phyloP scores from a whole-genome alignment of 2,329 filamentous ascomycete genomes.

The Diaporthe citri region DNA sequence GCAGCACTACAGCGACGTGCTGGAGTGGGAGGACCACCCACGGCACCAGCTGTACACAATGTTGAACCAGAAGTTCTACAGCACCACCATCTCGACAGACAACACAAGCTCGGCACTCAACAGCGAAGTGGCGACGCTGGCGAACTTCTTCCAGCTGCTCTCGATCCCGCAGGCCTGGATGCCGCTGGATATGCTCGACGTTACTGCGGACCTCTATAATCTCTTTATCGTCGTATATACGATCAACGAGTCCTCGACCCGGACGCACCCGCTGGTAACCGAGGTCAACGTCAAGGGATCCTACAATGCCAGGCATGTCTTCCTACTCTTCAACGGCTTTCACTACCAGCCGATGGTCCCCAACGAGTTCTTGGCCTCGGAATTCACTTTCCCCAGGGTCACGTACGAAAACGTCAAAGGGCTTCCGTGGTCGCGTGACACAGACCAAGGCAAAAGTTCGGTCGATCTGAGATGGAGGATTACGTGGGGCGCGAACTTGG shows the following conservation, averaged over 20 bases:
- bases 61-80: conserved; percentile 45
- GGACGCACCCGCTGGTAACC: conserved; percentile 40
- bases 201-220: conserved; percentile 52
- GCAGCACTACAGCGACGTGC: conserved; percentile 45
- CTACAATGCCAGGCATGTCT: conserved; percentile 51
- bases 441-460: conserved; percentile 15
- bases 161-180: conserved; percentile 48
- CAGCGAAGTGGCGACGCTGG: not conserved
- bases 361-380: conserved; percentile 48
- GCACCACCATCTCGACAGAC: not conserved
- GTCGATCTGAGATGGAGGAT: conserved; percentile 23
- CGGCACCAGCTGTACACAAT: conserved; percentile 45
- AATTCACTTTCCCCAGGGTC: conserved; percentile 51
- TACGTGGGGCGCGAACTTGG: not conserved
- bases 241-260: not conserved
- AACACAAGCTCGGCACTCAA: not conserved
- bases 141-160: conserved; percentile 50
- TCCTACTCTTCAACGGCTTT: conserved; percentile 45
- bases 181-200: conserved; percentile 46
- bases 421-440: not conserved
- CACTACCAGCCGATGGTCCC: conserved; percentile 52
- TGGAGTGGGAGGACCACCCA: conserved; percentile 45
- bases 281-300: conserved; percentile 47
- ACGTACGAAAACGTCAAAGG: conserved; percentile 39
- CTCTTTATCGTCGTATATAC: conserved; percentile 50